Base-by-base conservation (phyloP, 1,284 basidiomycete genomes). In the Cutaneotrichosporon mucoides region DNA sequence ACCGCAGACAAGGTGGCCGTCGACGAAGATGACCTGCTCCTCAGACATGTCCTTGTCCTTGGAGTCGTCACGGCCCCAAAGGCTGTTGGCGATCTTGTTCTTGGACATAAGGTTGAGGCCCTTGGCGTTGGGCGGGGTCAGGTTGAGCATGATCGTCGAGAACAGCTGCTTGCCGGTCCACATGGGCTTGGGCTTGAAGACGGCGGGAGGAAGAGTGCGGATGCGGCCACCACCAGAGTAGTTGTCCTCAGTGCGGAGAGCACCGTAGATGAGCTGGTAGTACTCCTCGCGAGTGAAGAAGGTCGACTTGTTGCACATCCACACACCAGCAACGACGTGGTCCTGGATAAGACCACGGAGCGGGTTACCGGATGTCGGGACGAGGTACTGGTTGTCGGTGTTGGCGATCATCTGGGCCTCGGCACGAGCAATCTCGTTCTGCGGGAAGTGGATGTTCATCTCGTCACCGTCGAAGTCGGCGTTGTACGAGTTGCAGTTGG, bases 401-500 rank as follows among this genome's bases (percentile, higher is more conserved):
- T 98, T 98, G 65, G 95, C 93, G 69, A 99, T 91, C 77, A 90
- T 84, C 84, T 88, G 86, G 3, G 92, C 92, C 77, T 97, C 93
- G 8, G 95, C 90, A 60, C 95, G 88, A 49, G 96, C 94, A 45
- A 95, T 61, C 62, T 69, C 82, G 87, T 82, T 81, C 88, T 92
- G 95, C 68, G 95, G 93, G 73, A 99, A 99, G 81, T 99, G 95
- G 64, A 99, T 94, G 80, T 99, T 99, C 95, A 99, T 99, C 79
- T 99, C 92, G 81, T 99, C 96, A 70, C 96, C 96, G 75, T 99
- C 96, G 75, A 99, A 99, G 80, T 99, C 96, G 75, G 96, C 96
- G 72, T 99, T 99, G 79, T 99, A 99, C 5, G 95, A 98, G 78
- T 98, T 98, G 81, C 96, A 99, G 75, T 99, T 99, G 51, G 96